Conservation (phyloP, 352 stramenopile genomes). For the Plasmopara muralis region DNA sequence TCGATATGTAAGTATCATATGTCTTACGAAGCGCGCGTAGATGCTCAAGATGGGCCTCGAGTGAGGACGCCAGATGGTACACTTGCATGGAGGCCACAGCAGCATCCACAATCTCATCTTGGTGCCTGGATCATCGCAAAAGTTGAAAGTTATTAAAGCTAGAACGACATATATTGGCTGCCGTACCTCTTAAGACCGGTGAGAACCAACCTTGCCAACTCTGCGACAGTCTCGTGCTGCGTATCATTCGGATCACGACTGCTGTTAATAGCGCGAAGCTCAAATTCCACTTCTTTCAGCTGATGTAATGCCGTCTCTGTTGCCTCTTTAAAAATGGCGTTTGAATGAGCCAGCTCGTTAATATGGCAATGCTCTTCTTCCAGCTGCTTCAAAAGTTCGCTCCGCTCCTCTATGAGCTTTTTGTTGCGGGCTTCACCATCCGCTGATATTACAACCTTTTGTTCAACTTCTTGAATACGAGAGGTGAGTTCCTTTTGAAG, state of each 20-base stretch:
- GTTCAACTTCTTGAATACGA: conserved; percentile 9
- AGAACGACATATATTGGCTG: not conserved
- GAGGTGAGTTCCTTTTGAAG: conserved; percentile 6
- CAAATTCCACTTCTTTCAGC: conserved; percentile 13
- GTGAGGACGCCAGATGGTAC: conserved; percentile 8
- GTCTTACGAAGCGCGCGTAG: conserved; percentile 10
- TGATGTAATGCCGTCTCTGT: conserved; percentile 13
- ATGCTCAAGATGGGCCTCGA: conserved; percentile 8
- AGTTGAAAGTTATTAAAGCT: not conserved
- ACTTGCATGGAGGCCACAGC: conserved; percentile 15
- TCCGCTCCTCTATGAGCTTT: conserved; percentile 9
- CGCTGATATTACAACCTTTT: conserved; percentile 5
- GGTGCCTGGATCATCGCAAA: conserved; percentile 3
- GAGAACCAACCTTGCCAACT: conserved; percentile 8
- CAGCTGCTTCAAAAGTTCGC: conserved; percentile 7
- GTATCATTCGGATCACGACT: conserved; percentile 4
- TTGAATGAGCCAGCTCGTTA: conserved; percentile 3
- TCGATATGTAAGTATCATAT: not conserved
- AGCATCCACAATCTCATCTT: conserved; percentile 9
- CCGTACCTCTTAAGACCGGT: conserved; percentile 12
- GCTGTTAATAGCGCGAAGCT: conserved; percentile 10
- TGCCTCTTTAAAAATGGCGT: conserved; percentile 7
- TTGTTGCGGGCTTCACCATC: not conserved
- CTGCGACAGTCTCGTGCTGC: conserved; percentile 11
- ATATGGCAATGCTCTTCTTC: conserved; percentile 11